Base-by-base conservation (phyloP, 2,329 filamentous ascomycete genomes). In the Aspergillus transmontanensis region DNA sequence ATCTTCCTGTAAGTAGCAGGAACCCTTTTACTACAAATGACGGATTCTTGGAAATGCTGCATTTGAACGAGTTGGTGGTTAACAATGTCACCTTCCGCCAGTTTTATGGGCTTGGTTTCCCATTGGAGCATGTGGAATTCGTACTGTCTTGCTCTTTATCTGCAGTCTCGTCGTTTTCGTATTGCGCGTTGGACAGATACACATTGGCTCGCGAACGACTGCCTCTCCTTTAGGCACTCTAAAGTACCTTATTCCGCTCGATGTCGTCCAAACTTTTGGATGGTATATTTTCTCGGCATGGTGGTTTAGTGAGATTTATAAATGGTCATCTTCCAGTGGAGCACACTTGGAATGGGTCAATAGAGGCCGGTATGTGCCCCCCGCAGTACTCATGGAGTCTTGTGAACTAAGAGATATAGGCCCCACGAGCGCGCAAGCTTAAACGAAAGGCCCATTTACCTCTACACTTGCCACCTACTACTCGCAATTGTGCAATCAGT, bases 71-170 rank as follows among this genome's bases (percentile, higher is more conserved):
- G 16, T 54, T 30, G 51, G 53, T 55, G 59, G 60, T 63, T 66
- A 61, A 69, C 57, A 6, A 53, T 26, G 7, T 43, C 36, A 48
- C 51, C 46, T 59, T 50, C 21, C 48, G 6, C 32, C 69, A 94
- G 92, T 88, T 57, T 81, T 97, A 65, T 97, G 93, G 93, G 83
- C 89, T 71, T 94, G 92, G 90, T 93, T 96, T 69, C 93, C 93
- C 28, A 72, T 97, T 45, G 91, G 93, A 58, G 84, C 85, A 60
- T 87, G 90, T 51, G 93, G 92, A 63, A 78, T 96, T 60, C 90
- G 93, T 70, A 86, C 92, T 6, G 75, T 89, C 19, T 84, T 93
- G 66, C 86, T 97, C 67, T 94, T 94, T 80, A 81, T 91, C 65
- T 90, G 89, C 70, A 88, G 87, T 64, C 86, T 97, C 64, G 82